Conservation (phyloP, 1,139 yeast species). For the Protomyces inundatus region DNA sequence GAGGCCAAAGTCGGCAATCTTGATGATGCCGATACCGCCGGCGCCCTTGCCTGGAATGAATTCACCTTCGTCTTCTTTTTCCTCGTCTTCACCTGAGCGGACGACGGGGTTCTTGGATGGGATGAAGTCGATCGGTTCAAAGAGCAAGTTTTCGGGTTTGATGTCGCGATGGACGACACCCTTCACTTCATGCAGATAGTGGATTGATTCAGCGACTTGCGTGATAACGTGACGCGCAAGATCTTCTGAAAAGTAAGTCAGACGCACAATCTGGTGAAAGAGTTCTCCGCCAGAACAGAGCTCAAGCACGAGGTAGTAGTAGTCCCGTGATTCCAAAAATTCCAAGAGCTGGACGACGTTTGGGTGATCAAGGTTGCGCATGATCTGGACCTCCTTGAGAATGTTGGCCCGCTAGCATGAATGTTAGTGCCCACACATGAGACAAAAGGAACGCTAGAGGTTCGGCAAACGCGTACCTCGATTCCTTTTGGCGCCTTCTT, state of each 20-base stretch:
- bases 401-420: slow-evolving; percentile 48
- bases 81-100: slow-evolving; percentile 69
- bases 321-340: slow-evolving; percentile 57
- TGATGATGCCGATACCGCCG: slow-evolving; percentile 80
- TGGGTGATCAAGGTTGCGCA: slow-evolving; percentile 67
- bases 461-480: slow-evolving; percentile 34
- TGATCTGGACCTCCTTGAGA: slow-evolving; percentile 76
- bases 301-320: slow-evolving; percentile 78
- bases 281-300: slow-evolving; percentile 90
- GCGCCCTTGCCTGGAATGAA: slow-evolving; percentile 76
- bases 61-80: slow-evolving; percentile 79
- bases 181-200: slow-evolving; percentile 69
- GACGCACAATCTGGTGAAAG: slow-evolving; percentile 85
- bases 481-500: slow-evolving; percentile 35
- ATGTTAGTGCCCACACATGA: neutral
- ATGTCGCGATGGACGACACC: slow-evolving; percentile 94
- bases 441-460: slow-evolving; percentile 2
- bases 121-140: slow-evolving; percentile 62
- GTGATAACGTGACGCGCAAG: slow-evolving; percentile 75
- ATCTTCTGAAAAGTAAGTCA: slow-evolving; percentile 83
- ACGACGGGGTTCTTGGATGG: slow-evolving; percentile 50
- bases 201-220: slow-evolving; percentile 78
- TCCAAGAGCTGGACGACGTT: slow-evolving; percentile 69
- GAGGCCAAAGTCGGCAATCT: slow-evolving; percentile 87
- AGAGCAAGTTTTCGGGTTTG: slow-evolving; percentile 87